Conservation (phyloP, 176 grass and related monocot genomes). For the Cocos nucifera region DNA sequence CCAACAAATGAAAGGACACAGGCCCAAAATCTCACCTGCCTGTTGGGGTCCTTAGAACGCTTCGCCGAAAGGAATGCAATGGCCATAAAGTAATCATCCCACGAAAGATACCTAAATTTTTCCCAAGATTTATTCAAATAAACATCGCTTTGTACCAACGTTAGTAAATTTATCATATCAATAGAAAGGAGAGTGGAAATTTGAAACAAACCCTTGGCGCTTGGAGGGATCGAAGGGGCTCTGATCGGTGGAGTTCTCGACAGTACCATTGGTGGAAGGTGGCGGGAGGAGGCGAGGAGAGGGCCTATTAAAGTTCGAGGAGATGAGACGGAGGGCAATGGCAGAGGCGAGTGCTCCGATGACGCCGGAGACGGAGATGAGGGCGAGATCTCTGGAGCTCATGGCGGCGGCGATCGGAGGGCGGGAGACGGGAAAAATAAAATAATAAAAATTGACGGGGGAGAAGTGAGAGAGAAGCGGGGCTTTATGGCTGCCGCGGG, state of each 20-base stretch:
- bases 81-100: constrained; percentile 99
- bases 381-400: constrained; percentile 44
- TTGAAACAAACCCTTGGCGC: constrained; percentile 47
- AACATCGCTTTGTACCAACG: too few species aligned
- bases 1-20: too few species aligned
- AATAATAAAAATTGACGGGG: too few species aligned
- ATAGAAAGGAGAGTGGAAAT: constrained; percentile 8
- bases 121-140: not conserved
- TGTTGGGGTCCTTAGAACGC: constrained; percentile 87
- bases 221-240: constrained; percentile 64
- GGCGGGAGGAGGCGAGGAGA: not conserved
- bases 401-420: constrained; percentile 12
- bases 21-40: constrained; percentile 42
- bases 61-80: constrained; percentile 94
- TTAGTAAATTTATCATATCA: too few species aligned
- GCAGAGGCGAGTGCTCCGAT: constrained; percentile 46
- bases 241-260: constrained; percentile 15
- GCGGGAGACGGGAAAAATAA: too few species aligned
- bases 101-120: constrained; percentile 67
- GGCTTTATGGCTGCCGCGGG: too few species aligned
- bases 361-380: constrained; percentile 54
- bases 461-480: too few species aligned
- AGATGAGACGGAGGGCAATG: constrained; percentile 32
- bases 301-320: constrained; percentile 16
- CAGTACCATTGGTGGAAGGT: constrained; percentile 27